Evolutionary conservation across 768 basidiomycete genomes (phyloP).

Genomic region (Trametes maxima): DNA sequence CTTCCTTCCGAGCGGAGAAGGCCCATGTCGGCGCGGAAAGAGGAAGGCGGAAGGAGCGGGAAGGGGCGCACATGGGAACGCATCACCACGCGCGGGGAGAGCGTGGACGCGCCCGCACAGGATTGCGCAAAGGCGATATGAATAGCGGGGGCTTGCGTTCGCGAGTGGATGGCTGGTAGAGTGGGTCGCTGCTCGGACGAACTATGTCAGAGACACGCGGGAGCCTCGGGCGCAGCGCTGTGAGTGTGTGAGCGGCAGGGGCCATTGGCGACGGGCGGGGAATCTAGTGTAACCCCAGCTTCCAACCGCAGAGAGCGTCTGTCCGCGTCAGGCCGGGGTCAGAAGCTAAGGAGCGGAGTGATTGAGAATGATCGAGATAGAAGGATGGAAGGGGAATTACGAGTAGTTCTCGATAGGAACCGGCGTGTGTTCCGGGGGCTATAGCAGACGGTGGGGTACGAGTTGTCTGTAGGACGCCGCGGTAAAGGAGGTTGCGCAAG

Average conservation of each 20-base stretch:
- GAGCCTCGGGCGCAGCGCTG: conserved; percentile 14
- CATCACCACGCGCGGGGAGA: conserved; percentile 5
- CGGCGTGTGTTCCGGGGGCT: too few species aligned
- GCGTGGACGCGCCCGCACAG: neutral
- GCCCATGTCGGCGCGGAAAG: conserved; percentile 5
- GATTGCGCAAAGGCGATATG: conserved; percentile 8
- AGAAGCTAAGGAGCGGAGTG: neutral
- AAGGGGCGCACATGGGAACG: conserved; percentile 2
- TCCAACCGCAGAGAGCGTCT: neutral
- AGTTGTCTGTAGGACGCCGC: too few species aligned
- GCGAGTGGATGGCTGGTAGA: neutral
- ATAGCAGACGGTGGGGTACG: too few species aligned
- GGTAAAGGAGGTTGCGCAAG: too few species aligned
- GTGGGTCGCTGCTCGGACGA: too few species aligned
- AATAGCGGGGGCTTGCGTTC: neutral
- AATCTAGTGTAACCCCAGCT: neutral
- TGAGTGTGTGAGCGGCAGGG: neutral
- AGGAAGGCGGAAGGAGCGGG: neutral
- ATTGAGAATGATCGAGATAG: neutral
- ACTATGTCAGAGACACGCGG: conserved; percentile 4
- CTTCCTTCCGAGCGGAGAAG: conserved; percentile 5
- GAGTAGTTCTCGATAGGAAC: neutral
- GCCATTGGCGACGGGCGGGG: neutral
- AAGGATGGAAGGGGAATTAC: neutral
- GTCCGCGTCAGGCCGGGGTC: neutral